A percentile compares a stretch with the other conserved stretches of the same genome.
Conservation (phyloP, 164 flowering plant species). For the Malania oleifera region DNA sequence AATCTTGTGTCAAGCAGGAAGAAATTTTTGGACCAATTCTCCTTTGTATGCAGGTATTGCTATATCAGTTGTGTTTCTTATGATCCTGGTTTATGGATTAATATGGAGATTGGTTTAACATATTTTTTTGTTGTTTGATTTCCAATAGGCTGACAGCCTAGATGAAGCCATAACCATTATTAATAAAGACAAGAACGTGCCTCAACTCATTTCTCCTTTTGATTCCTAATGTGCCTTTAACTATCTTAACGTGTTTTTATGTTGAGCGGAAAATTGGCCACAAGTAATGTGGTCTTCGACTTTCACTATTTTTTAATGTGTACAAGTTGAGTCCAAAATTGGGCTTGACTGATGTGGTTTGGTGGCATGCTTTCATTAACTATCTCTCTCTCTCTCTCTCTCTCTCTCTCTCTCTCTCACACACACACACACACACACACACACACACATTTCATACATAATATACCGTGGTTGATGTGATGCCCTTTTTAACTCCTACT, state of each 20-base stretch:
- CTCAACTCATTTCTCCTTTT: not conserved
- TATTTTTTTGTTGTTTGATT: conserved; percentile 7
- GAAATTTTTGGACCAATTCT: conserved; percentile 72
- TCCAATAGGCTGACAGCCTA: conserved; percentile 44
- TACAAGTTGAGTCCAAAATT: not conserved
- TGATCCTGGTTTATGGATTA: not conserved
- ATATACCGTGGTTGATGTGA: no score
- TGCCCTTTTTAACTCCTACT: no score
- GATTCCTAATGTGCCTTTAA: not conserved
- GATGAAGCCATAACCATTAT: conserved; percentile 59
- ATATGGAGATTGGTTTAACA: conserved; percentile 7
- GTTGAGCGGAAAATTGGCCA: no score
- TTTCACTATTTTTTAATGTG: not conserved
- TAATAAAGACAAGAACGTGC: conserved; percentile 44
- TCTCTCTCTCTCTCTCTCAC: not conserved
- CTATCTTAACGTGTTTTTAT: no score
- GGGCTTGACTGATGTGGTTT: not conserved
- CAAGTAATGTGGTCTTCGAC: no score
- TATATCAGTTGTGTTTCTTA: not conserved
- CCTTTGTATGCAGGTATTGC: conserved; percentile 61
- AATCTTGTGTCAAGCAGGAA: conserved; percentile 43
- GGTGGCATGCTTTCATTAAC: not conserved
- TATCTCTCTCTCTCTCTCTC: not conserved
- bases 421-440: no score
- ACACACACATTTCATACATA: no score